Base-by-base conservation (phyloP, 106 monocot species). In the Phalaenopsis equestris region DNA sequence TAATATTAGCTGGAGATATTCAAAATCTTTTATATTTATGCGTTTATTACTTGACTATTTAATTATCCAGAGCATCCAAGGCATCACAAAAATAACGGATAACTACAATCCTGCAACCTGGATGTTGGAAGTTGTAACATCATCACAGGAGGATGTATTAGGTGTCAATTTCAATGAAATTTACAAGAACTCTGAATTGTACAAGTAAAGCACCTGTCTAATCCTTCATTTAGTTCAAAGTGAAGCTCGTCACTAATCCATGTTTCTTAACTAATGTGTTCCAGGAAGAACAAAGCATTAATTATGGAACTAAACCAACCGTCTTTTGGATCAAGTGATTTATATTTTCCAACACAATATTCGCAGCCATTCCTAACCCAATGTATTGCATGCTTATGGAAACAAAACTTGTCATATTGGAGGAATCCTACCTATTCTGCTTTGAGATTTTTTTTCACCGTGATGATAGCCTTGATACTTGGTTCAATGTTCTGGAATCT, bases 301-400 rank as follows among this genome's bases (percentile, higher is more conserved):
- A 81, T 85, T 21, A 72, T 46, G 21, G 81, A 81, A 5, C 64
- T 85, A 12, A 81, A 77, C 58, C 42, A 4, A 2, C 85, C 85
- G 0, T 55, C 81, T 43, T 42, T 76, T 23, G 72, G 73, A 45
- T 85, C 85, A 24, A 77, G 45, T 1, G 85, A 85, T 78, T 72
- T 85, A 6, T 81, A 43, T 72, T 85, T 85, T 45, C 85, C 85
- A 55, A 77, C 85, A 45, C 42, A 81, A 42, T 85, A 85, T 56
- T 78, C 85, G 42, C 85, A 81, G 41, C 56, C 80, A 47, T 56
- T 81, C 72, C 5, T 72, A 12, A 81, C 73, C 5, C 94, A 95
- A 73, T 95, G 90, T 77, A 52, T 81, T 65, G 90, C 87, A 42
- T 95, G 94, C 79, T 61, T 95, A 81, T 85, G 85, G 85, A 85